These are phyloP conservation scores for Colletotrichum shisoi DNA, from an alignment of 2,329 filamentous ascomycete species.

Conservation along the genomic window DNA sequence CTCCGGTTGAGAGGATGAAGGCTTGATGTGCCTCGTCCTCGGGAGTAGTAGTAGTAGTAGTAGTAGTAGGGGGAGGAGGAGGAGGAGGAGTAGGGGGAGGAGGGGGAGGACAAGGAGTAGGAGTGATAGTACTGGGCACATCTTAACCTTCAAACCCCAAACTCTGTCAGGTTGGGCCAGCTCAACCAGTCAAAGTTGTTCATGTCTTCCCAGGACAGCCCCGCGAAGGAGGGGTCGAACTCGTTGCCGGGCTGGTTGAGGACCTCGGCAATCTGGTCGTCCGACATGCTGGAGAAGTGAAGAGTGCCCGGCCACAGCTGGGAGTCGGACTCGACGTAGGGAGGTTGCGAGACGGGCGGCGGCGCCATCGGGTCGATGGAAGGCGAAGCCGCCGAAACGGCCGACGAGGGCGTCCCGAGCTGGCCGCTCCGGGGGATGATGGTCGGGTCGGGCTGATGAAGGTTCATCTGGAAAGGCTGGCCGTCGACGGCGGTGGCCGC, in stretches of 20 bases:
- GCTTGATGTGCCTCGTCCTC: conserved; percentile 9
- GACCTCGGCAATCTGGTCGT: conserved; percentile 71
- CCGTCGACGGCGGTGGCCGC: conserved; percentile 44
- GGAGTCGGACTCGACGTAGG: conserved; percentile 45
- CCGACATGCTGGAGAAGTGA: conserved; percentile 74
- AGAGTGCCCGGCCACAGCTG: conserved; percentile 59
- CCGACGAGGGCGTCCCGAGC: conserved; percentile 25
- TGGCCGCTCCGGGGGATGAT: conserved; percentile 19
- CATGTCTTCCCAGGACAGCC: conserved; percentile 67
- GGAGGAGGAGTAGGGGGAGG: no score
- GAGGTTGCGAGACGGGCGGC: conserved; percentile 38
- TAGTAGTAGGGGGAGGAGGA: no score
- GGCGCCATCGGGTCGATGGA: conserved; percentile 38
- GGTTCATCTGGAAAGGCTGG: conserved; percentile 14
- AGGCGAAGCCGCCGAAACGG: conserved; percentile 26
- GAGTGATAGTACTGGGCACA: conserved; percentile 14
- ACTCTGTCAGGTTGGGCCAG: conserved; percentile 55
- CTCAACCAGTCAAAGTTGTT: conserved; percentile 66
- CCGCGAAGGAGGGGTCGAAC: conserved; percentile 63
- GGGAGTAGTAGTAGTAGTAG: no score
- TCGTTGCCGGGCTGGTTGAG: conserved; percentile 69
- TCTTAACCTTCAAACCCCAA: conserved; percentile 45
- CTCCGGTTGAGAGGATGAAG: conserved; percentile 32
- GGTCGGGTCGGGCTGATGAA: conserved; percentile 12
- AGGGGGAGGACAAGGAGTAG: no score